phyloP scores from a whole-genome alignment of 495 filamentous ascomycete species.

The Sordaria brevicollis region DNA sequence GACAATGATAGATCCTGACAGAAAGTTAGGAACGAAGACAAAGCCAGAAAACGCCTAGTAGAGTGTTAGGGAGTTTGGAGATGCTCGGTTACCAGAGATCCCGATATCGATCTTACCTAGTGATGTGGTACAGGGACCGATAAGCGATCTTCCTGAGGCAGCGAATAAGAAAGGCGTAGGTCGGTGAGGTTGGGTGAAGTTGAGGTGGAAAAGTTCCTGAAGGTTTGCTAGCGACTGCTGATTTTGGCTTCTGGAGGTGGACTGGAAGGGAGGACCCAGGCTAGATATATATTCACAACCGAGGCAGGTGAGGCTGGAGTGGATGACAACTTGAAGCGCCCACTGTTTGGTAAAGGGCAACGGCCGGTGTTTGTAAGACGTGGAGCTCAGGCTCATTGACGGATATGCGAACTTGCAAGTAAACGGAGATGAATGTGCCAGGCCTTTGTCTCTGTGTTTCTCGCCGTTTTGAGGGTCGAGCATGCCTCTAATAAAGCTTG shows the following conservation, averaged over 20 bases:
- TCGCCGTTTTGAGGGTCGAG: neutral
- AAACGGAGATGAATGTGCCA: neutral
- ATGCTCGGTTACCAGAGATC: neutral
- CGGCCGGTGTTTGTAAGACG: neutral
- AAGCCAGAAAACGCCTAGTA: neutral
- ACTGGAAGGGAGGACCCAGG: neutral
- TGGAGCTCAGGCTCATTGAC: neutral
- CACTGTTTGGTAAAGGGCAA: neutral
- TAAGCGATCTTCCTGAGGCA: neutral
- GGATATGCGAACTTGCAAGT: neutral
- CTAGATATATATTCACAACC: neutral
- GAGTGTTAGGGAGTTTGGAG: neutral
- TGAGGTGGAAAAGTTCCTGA: neutral
- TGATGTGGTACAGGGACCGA: neutral
- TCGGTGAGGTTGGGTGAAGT: neutral
- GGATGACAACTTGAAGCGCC: neutral
- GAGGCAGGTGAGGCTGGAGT: neutral
- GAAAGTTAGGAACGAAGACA: neutral
- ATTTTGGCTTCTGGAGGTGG: neutral
- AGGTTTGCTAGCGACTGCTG: neutral
- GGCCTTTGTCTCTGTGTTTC: neutral
- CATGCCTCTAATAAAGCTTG: neutral
- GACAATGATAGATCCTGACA: neutral
- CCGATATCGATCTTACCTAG: neutral
- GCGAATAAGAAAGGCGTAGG: neutral